Percentiles rank a stretch among this genome's conserved stretches.
Evolutionary conservation across 306 rosid species (phyloP).

Genomic region (Cucurbita pepo): DNA sequence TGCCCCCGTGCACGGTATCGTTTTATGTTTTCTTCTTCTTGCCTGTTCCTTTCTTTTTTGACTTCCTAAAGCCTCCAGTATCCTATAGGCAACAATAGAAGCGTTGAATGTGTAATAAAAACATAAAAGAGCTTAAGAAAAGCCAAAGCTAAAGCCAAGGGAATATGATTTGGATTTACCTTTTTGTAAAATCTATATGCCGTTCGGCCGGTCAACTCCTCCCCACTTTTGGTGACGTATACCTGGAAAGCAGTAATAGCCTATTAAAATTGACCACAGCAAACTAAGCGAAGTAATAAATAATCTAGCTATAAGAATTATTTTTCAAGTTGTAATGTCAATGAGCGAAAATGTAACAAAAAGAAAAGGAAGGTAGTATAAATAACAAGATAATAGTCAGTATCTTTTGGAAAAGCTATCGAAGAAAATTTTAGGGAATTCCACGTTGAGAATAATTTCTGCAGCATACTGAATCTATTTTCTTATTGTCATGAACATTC

Average conservation of each 20-base stretch:
- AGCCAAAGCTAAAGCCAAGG: background rate
- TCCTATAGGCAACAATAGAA: slow-evolving; percentile 37
- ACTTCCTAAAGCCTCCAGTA: slow-evolving; percentile 26
- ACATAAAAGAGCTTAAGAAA: background rate
- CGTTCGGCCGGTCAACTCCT: slow-evolving; percentile 48
- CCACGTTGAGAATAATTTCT: background rate
- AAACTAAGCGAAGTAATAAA: background rate
- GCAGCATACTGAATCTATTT: background rate
- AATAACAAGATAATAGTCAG: background rate
- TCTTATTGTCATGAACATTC: background rate
- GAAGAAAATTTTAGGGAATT: background rate
- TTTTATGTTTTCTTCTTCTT: background rate
- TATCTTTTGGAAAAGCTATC: background rate
- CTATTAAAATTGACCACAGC: slow-evolving; percentile 8
- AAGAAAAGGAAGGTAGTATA: background rate
- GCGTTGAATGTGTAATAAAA: background rate
- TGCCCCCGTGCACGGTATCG: background rate
- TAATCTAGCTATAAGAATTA: background rate
- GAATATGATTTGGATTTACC: slow-evolving; percentile 12
- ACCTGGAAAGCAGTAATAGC: slow-evolving; percentile 31
- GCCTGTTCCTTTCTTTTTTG: background rate
- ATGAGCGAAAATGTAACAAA: background rate
- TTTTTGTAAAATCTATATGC: slow-evolving; percentile 53
- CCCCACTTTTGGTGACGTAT: slow-evolving; percentile 52
- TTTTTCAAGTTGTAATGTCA: background rate